Conservation (phyloP, 176 grass and related monocot species). For the Raddia guianensis region DNA sequence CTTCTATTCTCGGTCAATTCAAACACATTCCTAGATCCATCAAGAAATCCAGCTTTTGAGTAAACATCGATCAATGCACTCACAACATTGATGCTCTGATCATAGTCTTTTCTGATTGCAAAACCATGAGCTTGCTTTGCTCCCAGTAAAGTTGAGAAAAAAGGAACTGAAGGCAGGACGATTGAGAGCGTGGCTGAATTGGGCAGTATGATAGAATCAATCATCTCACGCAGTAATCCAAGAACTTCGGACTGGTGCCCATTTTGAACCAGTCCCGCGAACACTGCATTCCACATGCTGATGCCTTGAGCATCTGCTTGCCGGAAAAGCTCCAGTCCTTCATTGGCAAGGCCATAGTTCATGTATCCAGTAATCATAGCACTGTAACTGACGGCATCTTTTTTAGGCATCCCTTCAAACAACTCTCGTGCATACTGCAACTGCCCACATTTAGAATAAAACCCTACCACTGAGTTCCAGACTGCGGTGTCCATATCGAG, state of each 20-base stretch:
- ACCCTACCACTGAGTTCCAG: slow-evolving; percentile 61
- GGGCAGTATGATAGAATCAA: slow-evolving; percentile 47
- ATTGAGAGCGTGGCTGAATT: slow-evolving; percentile 63
- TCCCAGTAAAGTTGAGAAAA: slow-evolving; percentile 55
- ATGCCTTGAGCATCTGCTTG: slow-evolving; percentile 43
- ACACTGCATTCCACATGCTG: slow-evolving; percentile 64
- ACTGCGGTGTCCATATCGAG: slow-evolving; percentile 44
- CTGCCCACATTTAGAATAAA: slow-evolving; percentile 68
- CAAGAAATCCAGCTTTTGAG: slow-evolving; percentile 60
- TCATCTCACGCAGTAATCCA: slow-evolving; percentile 58
- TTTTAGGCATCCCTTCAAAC: slow-evolving; percentile 59
- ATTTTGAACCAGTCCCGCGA: slow-evolving; percentile 64
- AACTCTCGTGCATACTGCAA: slow-evolving; percentile 58
- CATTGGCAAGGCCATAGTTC: slow-evolving; percentile 49
- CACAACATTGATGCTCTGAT: slow-evolving; percentile 54
- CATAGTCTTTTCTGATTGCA: slow-evolving; percentile 54
- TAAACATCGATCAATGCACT: slow-evolving; percentile 59
- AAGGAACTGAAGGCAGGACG: slow-evolving; percentile 55
- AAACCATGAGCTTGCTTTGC: slow-evolving; percentile 70
- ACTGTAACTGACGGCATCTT: slow-evolving; percentile 66
- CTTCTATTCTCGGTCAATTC: slow-evolving; percentile 39
- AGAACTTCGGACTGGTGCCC: slow-evolving; percentile 43
- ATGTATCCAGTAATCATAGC: slow-evolving; percentile 76
- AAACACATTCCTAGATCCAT: slow-evolving; percentile 52
- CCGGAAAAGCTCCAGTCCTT: slow-evolving; percentile 60